phyloP scores from a whole-genome alignment of 1,284 basidiomycete species.

The Ustilago crameri region DNA sequence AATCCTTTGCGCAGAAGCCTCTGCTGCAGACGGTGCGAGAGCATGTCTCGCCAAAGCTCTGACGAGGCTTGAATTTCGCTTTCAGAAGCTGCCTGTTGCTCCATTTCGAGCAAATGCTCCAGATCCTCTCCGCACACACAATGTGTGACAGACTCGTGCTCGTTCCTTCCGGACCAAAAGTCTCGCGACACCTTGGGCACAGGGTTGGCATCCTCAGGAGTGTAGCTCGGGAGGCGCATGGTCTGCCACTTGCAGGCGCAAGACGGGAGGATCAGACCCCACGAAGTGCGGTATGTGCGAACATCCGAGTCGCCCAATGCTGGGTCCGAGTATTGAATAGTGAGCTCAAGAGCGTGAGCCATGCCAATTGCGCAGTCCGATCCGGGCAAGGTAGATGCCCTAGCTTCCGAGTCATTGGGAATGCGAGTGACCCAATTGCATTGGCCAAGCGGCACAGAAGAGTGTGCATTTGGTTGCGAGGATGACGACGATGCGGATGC shows the following conservation, averaged over 20 bases:
- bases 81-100: constrained; percentile 37
- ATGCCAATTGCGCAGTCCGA: constrained; percentile 43
- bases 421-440: constrained; percentile 53
- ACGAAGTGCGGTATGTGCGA: constrained; percentile 29
- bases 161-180: constrained; percentile 47
- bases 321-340: constrained; percentile 40
- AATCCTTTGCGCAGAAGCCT: constrained; percentile 12
- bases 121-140: constrained; percentile 54
- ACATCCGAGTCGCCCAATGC: constrained; percentile 20
- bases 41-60: constrained; percentile 43
- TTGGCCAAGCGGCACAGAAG: constrained; percentile 8
- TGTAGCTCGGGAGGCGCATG: constrained; percentile 47
- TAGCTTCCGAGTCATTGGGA: constrained; percentile 39
- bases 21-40: constrained; percentile 37
- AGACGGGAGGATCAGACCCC: constrained; percentile 45
- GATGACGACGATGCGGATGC: constrained; percentile 1
- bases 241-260: constrained; percentile 50
- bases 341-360: constrained; percentile 47
- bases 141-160: constrained; percentile 47
- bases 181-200: constrained; percentile 48
- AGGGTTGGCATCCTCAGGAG: constrained; percentile 42
- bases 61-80: constrained; percentile 14
- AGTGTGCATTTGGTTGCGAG: not conserved
- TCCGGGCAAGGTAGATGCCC: constrained; percentile 42
- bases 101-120: constrained; percentile 41